Percentiles rank a stretch among this genome's conserved stretches.
phyloP scores from a whole-genome alignment of 176 grass and related monocot genomes.

The Avena insularis region DNA sequence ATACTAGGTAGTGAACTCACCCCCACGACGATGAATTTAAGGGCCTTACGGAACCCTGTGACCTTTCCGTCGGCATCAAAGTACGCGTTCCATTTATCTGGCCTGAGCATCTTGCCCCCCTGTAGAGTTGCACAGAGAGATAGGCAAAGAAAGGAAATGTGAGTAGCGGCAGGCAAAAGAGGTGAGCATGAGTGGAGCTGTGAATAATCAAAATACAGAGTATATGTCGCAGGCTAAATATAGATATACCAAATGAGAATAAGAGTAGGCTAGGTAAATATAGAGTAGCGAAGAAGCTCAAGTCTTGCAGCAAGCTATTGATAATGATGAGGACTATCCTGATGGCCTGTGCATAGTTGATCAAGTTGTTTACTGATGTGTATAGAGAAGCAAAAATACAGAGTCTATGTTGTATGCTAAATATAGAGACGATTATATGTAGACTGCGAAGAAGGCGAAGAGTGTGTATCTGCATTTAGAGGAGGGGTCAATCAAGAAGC shows the following conservation, averaged over 20 bases:
- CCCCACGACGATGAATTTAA: conserved; percentile 91
- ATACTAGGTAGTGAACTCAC: conserved; percentile 47
- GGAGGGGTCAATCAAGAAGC: background rate
- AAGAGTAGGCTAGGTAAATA: background rate
- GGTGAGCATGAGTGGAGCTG: background rate
- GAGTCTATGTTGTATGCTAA: background rate
- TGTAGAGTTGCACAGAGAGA: conserved; percentile 15
- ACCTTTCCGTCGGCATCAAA: conserved; percentile 81
- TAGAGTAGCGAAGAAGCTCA: background rate
- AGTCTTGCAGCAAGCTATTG: background rate
- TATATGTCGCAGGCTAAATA: background rate
- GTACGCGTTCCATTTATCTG: conserved; percentile 86
- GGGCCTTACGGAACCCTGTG: conserved; percentile 80
- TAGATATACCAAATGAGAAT: background rate
- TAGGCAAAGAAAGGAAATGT: conserved; percentile 5
- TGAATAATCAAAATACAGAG: background rate
- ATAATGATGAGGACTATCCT: background rate
- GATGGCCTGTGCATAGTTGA: background rate
- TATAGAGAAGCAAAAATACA: background rate
- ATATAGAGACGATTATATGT: background rate
- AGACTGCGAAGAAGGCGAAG: background rate
- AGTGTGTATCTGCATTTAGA: background rate
- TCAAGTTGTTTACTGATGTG: background rate
- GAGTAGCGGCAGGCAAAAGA: conserved; percentile 3
- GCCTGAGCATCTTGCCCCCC: conserved; percentile 88